Conservation (phyloP, 2,329 filamentous ascomycete species). For the Raffaelea ambrosiae region DNA sequence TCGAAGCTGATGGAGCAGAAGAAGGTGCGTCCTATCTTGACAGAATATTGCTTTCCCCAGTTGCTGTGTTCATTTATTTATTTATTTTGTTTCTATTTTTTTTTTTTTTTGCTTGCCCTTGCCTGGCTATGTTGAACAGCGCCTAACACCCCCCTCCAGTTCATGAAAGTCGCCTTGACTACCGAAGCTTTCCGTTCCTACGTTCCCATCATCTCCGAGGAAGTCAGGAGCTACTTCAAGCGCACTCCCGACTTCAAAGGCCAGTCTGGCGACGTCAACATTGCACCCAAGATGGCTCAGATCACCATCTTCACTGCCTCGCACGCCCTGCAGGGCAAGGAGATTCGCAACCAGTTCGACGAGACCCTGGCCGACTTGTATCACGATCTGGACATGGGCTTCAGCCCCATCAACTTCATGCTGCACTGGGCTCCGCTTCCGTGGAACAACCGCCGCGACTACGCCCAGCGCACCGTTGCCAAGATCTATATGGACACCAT, state of each 20-base stretch:
- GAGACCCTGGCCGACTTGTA: slow-evolving; percentile 67
- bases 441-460: slow-evolving; percentile 64
- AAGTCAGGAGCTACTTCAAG: slow-evolving; percentile 59
- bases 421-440: slow-evolving; percentile 71
- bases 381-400: slow-evolving; percentile 74
- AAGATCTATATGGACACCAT: slow-evolving; percentile 71
- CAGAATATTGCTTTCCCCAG: too few species aligned
- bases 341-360: slow-evolving; percentile 63
- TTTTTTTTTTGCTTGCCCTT: background rate
- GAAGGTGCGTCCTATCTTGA: slow-evolving; percentile 56
- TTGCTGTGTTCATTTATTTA: background rate
- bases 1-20: slow-evolving; percentile 84
- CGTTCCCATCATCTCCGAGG: slow-evolving; percentile 62
- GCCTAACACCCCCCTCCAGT: slow-evolving; percentile 28
- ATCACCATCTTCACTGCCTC: slow-evolving; percentile 78
- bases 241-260: slow-evolving; percentile 48
- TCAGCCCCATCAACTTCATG: slow-evolving; percentile 75
- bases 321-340: slow-evolving; percentile 65
- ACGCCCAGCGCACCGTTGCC: slow-evolving; percentile 64
- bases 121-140: too few species aligned
- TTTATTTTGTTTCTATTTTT: background rate
- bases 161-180: slow-evolving; percentile 64
- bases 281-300: slow-evolving; percentile 61
- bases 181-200: slow-evolving; percentile 55
- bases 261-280: slow-evolving; percentile 51